Evolutionary conservation across 139 green algal genomes (phyloP).

Genomic region (Marvania coccoides): DNA sequence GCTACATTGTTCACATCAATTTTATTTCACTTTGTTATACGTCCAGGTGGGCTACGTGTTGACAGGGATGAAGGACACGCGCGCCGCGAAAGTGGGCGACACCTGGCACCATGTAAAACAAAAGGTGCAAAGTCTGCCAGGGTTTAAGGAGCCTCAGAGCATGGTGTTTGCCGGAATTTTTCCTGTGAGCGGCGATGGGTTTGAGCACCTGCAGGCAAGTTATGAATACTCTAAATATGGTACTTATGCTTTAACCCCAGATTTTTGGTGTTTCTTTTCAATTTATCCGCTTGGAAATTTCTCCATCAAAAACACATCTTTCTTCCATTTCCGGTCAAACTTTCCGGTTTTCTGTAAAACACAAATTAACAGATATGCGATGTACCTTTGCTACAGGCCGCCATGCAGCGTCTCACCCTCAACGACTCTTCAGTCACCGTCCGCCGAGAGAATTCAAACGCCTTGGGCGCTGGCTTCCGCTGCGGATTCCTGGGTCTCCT

Average conservation of each 20-base stretch:
- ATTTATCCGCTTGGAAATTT: no score
- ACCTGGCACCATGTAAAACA: conserved; percentile 50
- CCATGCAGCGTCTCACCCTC: conserved; percentile 75
- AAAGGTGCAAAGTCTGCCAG: conserved; percentile 28
- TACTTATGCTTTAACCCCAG: no score
- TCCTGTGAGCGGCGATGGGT: conserved; percentile 51
- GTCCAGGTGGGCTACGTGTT: conserved; percentile 81
- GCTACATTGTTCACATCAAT: no score
- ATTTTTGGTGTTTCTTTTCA: no score
- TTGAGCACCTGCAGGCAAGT: conserved; percentile 55
- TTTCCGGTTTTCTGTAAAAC: no score
- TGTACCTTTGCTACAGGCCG: no score
- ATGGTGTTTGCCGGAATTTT: conserved; percentile 88
- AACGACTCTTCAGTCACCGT: conserved; percentile 84
- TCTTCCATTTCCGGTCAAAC: no score
- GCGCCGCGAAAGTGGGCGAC: conserved; percentile 68
- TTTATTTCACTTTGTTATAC: no score
- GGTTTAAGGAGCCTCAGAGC: conserved; percentile 68
- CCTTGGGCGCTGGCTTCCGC: conserved; percentile 82
- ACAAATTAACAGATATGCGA: no score
- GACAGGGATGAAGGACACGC: conserved; percentile 72
- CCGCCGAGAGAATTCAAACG: conserved; percentile 69
- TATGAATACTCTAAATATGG: no score
- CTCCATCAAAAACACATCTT: no score
- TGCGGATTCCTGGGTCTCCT: conserved; percentile 85